phyloP scores from a whole-genome alignment of 176 grass and related monocot species.

The Phoenix dactylifera region DNA sequence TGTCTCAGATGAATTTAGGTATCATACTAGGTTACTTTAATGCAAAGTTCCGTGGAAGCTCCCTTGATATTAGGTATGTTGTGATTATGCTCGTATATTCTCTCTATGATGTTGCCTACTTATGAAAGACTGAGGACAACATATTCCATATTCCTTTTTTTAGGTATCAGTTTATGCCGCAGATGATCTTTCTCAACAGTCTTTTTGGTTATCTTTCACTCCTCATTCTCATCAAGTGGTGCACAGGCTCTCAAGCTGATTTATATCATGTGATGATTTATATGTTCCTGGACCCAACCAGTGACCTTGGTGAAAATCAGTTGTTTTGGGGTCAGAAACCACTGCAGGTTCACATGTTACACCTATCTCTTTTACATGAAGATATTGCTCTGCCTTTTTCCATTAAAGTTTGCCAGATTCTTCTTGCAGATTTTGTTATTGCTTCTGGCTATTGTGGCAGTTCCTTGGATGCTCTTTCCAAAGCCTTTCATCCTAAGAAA shows the following conservation, averaged over 20 bases:
- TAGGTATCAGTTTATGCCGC: constrained; percentile 96
- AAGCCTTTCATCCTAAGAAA: constrained; percentile 93
- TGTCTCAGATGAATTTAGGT: constrained; percentile 94
- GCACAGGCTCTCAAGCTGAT: constrained; percentile 89
- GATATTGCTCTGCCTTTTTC: background rate
- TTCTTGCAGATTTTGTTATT: constrained; percentile 74
- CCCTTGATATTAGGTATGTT: constrained; percentile 78
- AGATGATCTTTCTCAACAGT: constrained; percentile 97
- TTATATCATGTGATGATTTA: constrained; percentile 99
- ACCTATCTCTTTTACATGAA: constrained; percentile 13
- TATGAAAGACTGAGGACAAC: background rate
- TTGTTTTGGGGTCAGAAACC: constrained; percentile 91
- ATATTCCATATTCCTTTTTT: background rate
- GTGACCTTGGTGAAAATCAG: constrained; percentile 95
- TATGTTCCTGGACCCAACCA: constrained; percentile 93
- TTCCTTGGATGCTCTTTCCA: constrained; percentile 98
- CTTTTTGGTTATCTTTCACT: constrained; percentile 96
- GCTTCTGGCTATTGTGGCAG: constrained; percentile 69
- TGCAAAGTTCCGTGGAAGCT: constrained; percentile 76
- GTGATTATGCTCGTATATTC: constrained; percentile 11
- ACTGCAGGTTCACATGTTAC: constrained; percentile 48
- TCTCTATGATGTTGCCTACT: background rate
- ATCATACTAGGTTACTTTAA: constrained; percentile 94
- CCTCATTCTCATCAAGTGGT: constrained; percentile 96
- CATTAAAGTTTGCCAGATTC: constrained; percentile 11